Evolutionary conservation across 139 green algal species (phyloP).

Genomic region (Deuterostichococcus epilithicus): DNA sequence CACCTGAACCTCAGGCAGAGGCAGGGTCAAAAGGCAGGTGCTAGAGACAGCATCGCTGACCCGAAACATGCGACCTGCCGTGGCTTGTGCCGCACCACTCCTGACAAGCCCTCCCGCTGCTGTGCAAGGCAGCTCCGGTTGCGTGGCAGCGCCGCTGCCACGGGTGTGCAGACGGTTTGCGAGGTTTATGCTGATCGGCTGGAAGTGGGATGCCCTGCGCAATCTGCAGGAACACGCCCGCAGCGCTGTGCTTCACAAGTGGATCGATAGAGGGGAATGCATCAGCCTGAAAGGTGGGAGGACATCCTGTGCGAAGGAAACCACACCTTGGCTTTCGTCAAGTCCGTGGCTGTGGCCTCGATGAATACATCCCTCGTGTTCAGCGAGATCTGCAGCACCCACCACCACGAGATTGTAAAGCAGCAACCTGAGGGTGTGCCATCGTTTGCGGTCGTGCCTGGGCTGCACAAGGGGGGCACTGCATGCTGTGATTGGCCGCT

Average conservation of each 20-base stretch:
- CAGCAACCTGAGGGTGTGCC: not conserved
- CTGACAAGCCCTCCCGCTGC: too few relatives aligned
- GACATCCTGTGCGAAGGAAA: constrained; percentile 57
- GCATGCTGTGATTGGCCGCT: too few relatives aligned
- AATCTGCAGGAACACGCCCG: not conserved
- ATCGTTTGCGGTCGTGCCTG: not conserved
- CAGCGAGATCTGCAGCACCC: constrained; percentile 72
- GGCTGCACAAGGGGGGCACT: too few relatives aligned
- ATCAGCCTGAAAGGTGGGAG: constrained; percentile 6
- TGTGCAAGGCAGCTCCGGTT: not conserved
- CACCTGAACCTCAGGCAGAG: not conserved
- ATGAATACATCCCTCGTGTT: constrained; percentile 95
- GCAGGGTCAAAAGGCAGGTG: too few relatives aligned
- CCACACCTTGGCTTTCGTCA: constrained; percentile 93
- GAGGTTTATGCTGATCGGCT: too few relatives aligned
- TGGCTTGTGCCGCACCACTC: too few relatives aligned
- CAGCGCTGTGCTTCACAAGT: not conserved
- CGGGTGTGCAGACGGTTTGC: too few relatives aligned
- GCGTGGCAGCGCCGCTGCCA: too few relatives aligned
- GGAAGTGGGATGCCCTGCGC: not conserved
- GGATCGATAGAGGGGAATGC: not conserved
- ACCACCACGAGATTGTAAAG: not conserved
- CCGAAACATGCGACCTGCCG: too few relatives aligned
- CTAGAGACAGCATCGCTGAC: too few relatives aligned
- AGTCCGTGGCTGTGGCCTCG: constrained; percentile 97